Evolutionary conservation across 306 rosid species (phyloP).

Genomic region (Bauhinia variegata): DNA sequence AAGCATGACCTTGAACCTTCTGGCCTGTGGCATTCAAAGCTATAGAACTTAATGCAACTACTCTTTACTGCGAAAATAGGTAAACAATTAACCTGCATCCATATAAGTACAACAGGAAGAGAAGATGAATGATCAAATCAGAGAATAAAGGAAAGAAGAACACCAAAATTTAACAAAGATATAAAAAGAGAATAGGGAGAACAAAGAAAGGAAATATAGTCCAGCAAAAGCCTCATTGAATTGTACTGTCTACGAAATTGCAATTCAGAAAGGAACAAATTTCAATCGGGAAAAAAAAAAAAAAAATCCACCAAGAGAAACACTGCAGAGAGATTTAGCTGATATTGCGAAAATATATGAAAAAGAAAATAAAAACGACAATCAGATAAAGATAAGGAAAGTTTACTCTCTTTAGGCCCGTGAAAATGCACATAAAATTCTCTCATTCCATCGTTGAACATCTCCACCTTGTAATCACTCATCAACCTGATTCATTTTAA

Average conservation of each 20-base stretch:
- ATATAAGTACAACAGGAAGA: slow-evolving; percentile 4
- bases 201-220: background rate
- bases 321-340: no score
- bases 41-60: slow-evolving; percentile 34
- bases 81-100: slow-evolving; percentile 37
- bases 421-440: slow-evolving; percentile 78
- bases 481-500: slow-evolving; percentile 71
- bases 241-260: slow-evolving; percentile 17
- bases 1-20: no score
- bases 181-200: no score
- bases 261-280: slow-evolving; percentile 8
- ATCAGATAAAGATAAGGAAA: slow-evolving; percentile 31
- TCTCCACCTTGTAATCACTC: slow-evolving; percentile 89
- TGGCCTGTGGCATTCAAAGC: slow-evolving; percentile 6
- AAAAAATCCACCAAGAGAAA: slow-evolving; percentile 4
- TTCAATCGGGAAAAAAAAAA: slow-evolving; percentile 12
- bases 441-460: slow-evolving; percentile 73
- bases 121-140: background rate
- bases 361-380: no score
- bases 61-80: slow-evolving; percentile 31
- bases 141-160: background rate
- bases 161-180: background rate
- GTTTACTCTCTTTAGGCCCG: slow-evolving; percentile 81
- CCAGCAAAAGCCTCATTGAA: slow-evolving; percentile 21
- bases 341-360: no score